Base-by-base conservation (phyloP, 305 asterid species). In the Fraxinus paxiana region DNA sequence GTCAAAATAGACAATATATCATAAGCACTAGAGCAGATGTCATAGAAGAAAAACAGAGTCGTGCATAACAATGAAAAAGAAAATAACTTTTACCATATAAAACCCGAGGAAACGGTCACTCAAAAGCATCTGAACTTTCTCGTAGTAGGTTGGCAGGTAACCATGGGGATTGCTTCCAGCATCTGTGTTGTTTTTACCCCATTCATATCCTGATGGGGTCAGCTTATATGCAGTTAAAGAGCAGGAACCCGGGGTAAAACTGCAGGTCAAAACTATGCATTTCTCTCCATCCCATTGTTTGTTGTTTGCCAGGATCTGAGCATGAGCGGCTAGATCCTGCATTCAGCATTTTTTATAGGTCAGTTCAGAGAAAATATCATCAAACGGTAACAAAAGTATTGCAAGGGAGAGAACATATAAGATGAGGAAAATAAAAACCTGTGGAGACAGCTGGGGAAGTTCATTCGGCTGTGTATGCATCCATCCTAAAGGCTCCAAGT, bases 221-320 rank as follows among this genome's bases (percentile, higher is more conserved):
- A 96, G 78, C 88, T 94, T 96, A 78, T 96, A 96, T 0, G 99
- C 98, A 1, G 98, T 96, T 80, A 96, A 84, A 9, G 99, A 96
- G 88, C 99, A 96, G 3, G 99, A 94, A 3, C 99, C 99, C 0
- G 98, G 99, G 0, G 99, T 96, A 88, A 96, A 96, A 85, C 99
- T 96, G 92, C 99, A 96, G 0, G 99, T 96, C 83, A 96, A 87
- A 51, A 96, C 90, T 75, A 94, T 96, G 88, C 97, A 92, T 84
- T 90, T 96, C 90, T 96, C 99, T n/a, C 99, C 99, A 37, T 96
- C 99, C 99, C 99, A 96, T 74, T 96, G 98, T 80, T 91, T 92
- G 91, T 92, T 94, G 88, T 91, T 96, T 35, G 97, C 94, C 74
- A 96, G 84, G 82, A 92, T 22, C 75, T 91, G 89, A 59, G 99